These are phyloP conservation scores for Epichloe sp. DNA, from an alignment of 2,329 filamentous ascomycete species.

Conservation along the genomic window DNA sequence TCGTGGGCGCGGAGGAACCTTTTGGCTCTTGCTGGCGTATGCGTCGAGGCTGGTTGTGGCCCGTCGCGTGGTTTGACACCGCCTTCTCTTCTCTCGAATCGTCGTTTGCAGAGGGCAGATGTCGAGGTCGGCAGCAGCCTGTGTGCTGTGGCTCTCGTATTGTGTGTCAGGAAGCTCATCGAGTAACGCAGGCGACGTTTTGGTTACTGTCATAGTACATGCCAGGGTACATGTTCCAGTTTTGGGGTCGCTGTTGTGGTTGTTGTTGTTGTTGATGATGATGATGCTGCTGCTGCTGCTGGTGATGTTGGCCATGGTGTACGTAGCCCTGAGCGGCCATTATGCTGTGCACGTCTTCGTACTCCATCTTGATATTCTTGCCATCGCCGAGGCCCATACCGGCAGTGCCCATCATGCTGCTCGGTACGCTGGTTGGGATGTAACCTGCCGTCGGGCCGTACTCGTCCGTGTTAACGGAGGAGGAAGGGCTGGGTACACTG, in stretches of 20 bases:
- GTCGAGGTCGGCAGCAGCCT: background rate
- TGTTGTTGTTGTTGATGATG: conserved; percentile 12
- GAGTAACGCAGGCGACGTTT: conserved; percentile 6
- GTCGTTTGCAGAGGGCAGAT: no score
- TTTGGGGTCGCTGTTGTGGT: conserved; percentile 15
- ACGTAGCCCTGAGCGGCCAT: conserved; percentile 12
- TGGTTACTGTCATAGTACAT: conserved; percentile 16
- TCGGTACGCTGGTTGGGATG: conserved; percentile 35
- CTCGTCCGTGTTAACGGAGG: conserved; percentile 34
- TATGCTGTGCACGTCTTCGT: conserved; percentile 22
- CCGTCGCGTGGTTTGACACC: no score
- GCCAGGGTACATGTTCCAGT: conserved; percentile 20
- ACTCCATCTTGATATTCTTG: conserved; percentile 27
- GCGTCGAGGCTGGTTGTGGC: no score
- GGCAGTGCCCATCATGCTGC: conserved; percentile 22
- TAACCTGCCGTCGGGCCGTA: conserved; percentile 27
- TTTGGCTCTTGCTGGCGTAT: no score
- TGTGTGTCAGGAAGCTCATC: background rate
- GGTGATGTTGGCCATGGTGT: conserved; percentile 8
- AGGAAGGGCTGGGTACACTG: conserved; percentile 38
- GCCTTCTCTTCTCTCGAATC: no score
- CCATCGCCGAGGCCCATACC: conserved; percentile 14
- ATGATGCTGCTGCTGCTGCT: background rate
- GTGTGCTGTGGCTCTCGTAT: background rate
- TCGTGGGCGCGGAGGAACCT: no score